Conservation (phyloP, 495 filamentous ascomycete species). For the Evernia prunastri region DNA sequence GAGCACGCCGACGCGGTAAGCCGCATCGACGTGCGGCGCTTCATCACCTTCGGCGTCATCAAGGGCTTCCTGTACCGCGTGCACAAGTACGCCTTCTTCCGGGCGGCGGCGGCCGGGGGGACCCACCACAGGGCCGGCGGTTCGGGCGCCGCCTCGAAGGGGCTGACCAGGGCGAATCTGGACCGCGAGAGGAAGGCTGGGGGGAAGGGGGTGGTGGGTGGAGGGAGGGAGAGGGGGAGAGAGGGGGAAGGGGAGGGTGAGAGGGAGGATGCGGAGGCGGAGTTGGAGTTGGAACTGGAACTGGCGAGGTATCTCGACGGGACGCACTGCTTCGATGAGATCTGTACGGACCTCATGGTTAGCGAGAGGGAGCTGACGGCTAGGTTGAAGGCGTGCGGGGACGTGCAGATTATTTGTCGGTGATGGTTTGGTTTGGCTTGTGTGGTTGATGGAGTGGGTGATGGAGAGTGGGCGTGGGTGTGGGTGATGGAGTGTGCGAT, state of each 20-base stretch:
- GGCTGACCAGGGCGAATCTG: slow-evolving; percentile 6
- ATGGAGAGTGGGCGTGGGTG: too few species aligned
- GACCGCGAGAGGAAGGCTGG: neutral
- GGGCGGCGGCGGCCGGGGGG: too few species aligned
- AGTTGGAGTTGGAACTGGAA: slow-evolving; percentile 20
- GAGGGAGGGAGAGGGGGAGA: neutral
- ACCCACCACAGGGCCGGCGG: too few species aligned
- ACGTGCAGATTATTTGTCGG: slow-evolving; percentile 51
- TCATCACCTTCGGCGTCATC: slow-evolving; percentile 92
- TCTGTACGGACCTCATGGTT: slow-evolving; percentile 68
- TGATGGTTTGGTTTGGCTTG: slow-evolving; percentile 30
- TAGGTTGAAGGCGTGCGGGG: slow-evolving; percentile 45
- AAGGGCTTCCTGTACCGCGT: slow-evolving; percentile 93
- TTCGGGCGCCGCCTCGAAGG: neutral
- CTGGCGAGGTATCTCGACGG: slow-evolving; percentile 72
- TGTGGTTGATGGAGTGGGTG: too few species aligned
- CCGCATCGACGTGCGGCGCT: slow-evolving; percentile 76
- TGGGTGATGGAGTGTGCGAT: too few species aligned
- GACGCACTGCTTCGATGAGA: slow-evolving; percentile 80
- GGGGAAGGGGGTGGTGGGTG: neutral
- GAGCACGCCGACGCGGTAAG: slow-evolving; percentile 59
- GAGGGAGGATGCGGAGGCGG: neutral
- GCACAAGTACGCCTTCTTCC: slow-evolving; percentile 86
- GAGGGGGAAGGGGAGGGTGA: neutral
- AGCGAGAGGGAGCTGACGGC: slow-evolving; percentile 50